phyloP scores from a whole-genome alignment of 306 rosid genomes.

The Corylus americana region DNA sequence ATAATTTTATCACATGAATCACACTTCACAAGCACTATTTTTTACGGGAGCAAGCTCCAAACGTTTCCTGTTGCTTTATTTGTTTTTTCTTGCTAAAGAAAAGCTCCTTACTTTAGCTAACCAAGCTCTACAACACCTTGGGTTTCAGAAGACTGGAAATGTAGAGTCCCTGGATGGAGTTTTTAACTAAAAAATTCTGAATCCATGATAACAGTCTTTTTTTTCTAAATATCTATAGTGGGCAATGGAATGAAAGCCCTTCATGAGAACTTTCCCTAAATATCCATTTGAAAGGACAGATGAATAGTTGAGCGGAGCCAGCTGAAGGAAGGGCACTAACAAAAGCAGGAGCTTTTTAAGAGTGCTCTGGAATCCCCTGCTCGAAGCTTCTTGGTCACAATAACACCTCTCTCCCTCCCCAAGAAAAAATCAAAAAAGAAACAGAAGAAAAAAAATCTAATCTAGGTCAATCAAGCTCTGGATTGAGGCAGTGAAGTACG shows the following conservation, averaged over 20 bases:
- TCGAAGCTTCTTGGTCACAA: background rate
- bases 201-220: background rate
- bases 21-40: background rate
- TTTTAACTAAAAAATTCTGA: background rate
- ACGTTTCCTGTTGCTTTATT: background rate
- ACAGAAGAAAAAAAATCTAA: background rate
- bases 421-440: background rate
- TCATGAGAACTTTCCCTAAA: background rate
- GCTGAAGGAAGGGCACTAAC: background rate
- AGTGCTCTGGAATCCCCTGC: background rate
- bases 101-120: background rate
- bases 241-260: background rate
- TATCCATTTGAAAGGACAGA: background rate
- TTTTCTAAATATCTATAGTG: background rate
- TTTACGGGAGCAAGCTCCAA: background rate
- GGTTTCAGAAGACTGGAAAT: background rate
- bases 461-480: background rate
- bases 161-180: background rate
- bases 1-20: background rate
- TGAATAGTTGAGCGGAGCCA: background rate
- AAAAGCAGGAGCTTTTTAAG: background rate
- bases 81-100: constrained; percentile 1
- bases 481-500: background rate
- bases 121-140: background rate
- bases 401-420: background rate